Evolutionary conservation across 345 rosid species (phyloP).

Genomic region (Camelina hispida): DNA sequence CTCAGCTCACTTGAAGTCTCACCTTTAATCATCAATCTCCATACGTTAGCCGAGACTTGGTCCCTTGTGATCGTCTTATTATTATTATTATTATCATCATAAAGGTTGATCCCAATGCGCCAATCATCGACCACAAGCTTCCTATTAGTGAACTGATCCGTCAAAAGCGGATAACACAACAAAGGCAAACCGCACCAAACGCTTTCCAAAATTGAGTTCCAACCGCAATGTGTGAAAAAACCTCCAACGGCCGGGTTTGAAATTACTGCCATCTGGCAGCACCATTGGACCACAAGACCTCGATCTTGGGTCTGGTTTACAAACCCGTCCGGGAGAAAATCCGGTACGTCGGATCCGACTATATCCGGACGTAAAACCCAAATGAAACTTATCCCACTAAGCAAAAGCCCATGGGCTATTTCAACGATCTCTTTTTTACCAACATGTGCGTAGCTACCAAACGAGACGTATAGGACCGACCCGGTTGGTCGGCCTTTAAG

Average conservation of each 20-base stretch:
- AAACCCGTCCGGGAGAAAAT: conserved; percentile 55
- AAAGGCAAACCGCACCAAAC: conserved; percentile 64
- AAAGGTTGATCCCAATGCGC: conserved; percentile 63
- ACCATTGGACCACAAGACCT: conserved; percentile 63
- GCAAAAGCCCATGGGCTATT: conserved; percentile 56
- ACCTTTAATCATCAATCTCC: conserved; percentile 49
- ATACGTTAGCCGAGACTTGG: conserved; percentile 47
- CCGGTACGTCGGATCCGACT: conserved; percentile 54
- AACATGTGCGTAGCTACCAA: conserved; percentile 64
- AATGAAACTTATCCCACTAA: conserved; percentile 53
- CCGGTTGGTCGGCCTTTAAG: conserved; percentile 45
- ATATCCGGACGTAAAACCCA: conserved; percentile 72
- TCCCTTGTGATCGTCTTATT: conserved; percentile 41
- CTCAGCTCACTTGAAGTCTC: conserved; percentile 45
- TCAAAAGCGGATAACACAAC: conserved; percentile 61
- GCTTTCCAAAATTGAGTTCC: conserved; percentile 72
- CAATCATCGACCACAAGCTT: conserved; percentile 75
- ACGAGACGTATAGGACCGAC: conserved; percentile 61
- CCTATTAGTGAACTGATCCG: conserved; percentile 74
- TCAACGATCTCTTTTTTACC: conserved; percentile 50
- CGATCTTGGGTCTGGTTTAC: conserved; percentile 47
- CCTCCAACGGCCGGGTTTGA: conserved; percentile 64
- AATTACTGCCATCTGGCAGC: conserved; percentile 55
- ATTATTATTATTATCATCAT: conserved; percentile 26
- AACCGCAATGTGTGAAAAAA: conserved; percentile 74